Evolutionary conservation across 2,329 filamentous ascomycete genomes (phyloP), one percentile per base, ranked within the genome.

Genomic region (Scleromitrula shiraiana): DNA sequence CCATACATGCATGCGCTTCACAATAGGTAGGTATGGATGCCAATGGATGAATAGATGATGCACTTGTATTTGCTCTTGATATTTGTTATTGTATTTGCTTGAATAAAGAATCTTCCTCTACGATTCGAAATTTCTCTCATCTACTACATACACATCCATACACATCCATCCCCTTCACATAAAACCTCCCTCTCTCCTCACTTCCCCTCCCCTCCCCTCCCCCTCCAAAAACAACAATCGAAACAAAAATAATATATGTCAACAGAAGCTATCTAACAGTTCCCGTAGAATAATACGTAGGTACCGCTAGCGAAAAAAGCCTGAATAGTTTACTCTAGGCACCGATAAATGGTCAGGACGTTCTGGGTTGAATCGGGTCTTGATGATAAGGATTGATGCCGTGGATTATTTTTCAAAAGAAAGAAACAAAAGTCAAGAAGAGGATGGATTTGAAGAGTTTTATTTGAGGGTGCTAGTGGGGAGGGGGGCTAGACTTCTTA

Each of bases 231-330:
- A 17, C 19, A 14, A 8, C 33, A 38, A 30, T 10, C 10, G 45
- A 12, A 22, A 9, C 5, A 1, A 4, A 41, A 23, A 37, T 33
- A 20, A 23, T 19, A 54, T 64, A 76, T 95, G 87, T 95, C 68
- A 76, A 84, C 88, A 88, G 82, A 80, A 80, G 79, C 89, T 95
- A 95, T 95, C 89, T 95, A 95, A 91, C 88, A 77, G 84, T 82
- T 83, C 85, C 83, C 59, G 86, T 88, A 80, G 67, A 67, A 67
- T 22, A 26, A 49, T 27, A 70, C 70, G 59, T 86, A 89, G 88
- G 86, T 83, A 83, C 86, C 80, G 89, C 86, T 96, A 96, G 90
- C 90, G 90, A 89, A 95, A 89, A 89, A 87, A 86, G 85, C 84
- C 85, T 87, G 85, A 82, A 66, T 64, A 60, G 43, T 70, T 85